These are phyloP conservation scores for Tolypocladium tundrense DNA, from an alignment of 2,329 filamentous ascomycete species.

Conservation along the genomic window DNA sequence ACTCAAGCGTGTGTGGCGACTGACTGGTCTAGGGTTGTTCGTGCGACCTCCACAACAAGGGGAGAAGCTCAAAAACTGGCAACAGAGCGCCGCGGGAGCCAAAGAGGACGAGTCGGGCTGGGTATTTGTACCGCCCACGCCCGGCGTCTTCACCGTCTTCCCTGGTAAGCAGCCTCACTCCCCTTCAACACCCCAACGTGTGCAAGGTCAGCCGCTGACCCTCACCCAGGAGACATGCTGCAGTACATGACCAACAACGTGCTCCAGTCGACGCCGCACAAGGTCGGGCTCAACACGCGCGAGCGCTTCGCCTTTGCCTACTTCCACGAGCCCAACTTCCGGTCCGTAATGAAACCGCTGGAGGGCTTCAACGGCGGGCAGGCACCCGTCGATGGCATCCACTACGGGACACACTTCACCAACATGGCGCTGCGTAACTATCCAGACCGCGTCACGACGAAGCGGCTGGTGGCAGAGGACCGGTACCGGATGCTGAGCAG, in stretches of 20 bases:
- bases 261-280: constrained; percentile 37
- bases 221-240: constrained; percentile 35
- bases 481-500: constrained; percentile 11
- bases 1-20: background rate
- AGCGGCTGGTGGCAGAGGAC: constrained; percentile 20
- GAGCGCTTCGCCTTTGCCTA: constrained; percentile 40
- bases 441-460: constrained; percentile 33
- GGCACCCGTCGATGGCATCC: constrained; percentile 26
- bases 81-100: constrained; percentile 30
- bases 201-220: background rate
- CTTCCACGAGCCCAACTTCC: constrained; percentile 41
- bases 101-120: constrained; percentile 33
- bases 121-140: constrained; percentile 35
- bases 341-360: constrained; percentile 31
- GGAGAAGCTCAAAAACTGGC: constrained; percentile 35
- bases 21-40: constrained; percentile 26
- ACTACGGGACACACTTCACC: constrained; percentile 42
- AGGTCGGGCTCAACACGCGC: constrained; percentile 36
- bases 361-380: constrained; percentile 23
- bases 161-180: constrained; percentile 22
- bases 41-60: constrained; percentile 29
- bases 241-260: constrained; percentile 36
- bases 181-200: background rate
- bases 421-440: constrained; percentile 41
- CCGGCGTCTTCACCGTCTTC: constrained; percentile 37